Evolutionary conservation across 2,329 filamentous ascomycete species (phyloP).

Genomic region (Microascus cirrosus): DNA sequence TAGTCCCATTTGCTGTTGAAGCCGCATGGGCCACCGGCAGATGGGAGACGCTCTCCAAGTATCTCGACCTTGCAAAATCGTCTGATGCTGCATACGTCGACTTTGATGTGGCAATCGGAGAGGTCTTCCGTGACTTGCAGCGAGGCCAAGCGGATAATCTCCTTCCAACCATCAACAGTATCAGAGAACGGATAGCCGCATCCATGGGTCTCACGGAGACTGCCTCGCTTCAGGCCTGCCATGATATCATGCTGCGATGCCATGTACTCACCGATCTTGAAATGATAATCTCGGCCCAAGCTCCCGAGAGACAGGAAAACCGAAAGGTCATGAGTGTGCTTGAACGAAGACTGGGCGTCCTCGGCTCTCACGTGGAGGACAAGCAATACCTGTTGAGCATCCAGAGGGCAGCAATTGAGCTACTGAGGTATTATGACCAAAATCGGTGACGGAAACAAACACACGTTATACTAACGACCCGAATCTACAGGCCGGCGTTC

Average conservation of each 20-base stretch:
- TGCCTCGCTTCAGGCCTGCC: slow-evolving; percentile 70
- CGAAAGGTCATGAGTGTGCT: slow-evolving; percentile 17
- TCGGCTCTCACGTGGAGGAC: slow-evolving; percentile 82
- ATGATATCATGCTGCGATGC: slow-evolving; percentile 74
- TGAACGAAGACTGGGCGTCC: slow-evolving; percentile 69
- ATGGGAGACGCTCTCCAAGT: slow-evolving; percentile 64
- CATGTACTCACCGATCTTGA: slow-evolving; percentile 86
- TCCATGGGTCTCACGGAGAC: slow-evolving; percentile 69
- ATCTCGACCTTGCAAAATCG: slow-evolving; percentile 31
- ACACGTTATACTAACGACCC: not conserved
- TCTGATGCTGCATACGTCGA: slow-evolving; percentile 36
- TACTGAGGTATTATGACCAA: slow-evolving; percentile 44
- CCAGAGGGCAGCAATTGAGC: slow-evolving; percentile 75
- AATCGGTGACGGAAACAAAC: not conserved
- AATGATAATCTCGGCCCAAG: slow-evolving; percentile 47
- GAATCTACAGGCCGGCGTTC: slow-evolving; percentile 39
- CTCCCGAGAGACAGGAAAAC: slow-evolving; percentile 27
- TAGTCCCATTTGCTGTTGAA: slow-evolving; percentile 79
- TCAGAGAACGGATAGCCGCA: slow-evolving; percentile 61
- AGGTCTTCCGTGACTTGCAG: slow-evolving; percentile 46
- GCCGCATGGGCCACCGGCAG: slow-evolving; percentile 83
- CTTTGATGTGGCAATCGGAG: slow-evolving; percentile 74
- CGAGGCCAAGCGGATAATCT: slow-evolving; percentile 38
- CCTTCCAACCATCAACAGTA: slow-evolving; percentile 38
- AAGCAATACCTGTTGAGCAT: slow-evolving; percentile 90